Evolutionary conservation across 352 stramenopile genomes (phyloP), one percentile per base, ranked within the genome.

Genomic region (Phytophthora fragariae): DNA sequence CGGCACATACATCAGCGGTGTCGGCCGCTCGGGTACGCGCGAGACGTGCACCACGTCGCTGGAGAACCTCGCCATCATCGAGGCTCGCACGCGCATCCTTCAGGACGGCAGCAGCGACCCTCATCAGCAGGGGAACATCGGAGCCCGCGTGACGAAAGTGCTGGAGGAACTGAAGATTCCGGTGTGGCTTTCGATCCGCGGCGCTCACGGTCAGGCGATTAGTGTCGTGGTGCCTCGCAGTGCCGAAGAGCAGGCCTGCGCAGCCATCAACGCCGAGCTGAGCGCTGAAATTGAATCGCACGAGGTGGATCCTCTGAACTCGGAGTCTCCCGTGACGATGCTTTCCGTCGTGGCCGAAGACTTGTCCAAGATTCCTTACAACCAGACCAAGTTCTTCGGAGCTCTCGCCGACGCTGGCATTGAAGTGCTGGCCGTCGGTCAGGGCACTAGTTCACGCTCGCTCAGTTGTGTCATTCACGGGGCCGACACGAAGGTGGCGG

Each of bases 11-110:
- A 96, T 96, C 60, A 93, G 84, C 71, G 79, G 80, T 7, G 75
- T 86, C 4, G 79, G 87, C 12, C 76, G 79, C 21, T 90, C 82
- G 0, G 86, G 84, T 17, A 89, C 85, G 19, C 72, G 70, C 0
- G 88, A 92, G 62, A 96, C 89, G 27, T 96, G 89, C 68, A 94
- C 87, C 7, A 96, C 89, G 14, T 96, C 89, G 31, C 68, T 96
- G 5, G 89, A 96, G 70, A 92, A 92, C 57, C 72, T 96, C 19
- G 84, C 85, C 37, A 91, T 96, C 46, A 80, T 96, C 47, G 89
- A 96, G 65, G 83, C 91, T 35, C 84, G 85, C 8, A 94, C 88
- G n/a, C 84, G 85, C 3, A 94, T 94, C 56, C 67, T 94, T 14
- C 88, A 94, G 57, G 88, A 94, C 61, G 81, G 75, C 10, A 90